Base-by-base conservation (phyloP, 129 eudicot species). In the Cynara cardunculus region DNA sequence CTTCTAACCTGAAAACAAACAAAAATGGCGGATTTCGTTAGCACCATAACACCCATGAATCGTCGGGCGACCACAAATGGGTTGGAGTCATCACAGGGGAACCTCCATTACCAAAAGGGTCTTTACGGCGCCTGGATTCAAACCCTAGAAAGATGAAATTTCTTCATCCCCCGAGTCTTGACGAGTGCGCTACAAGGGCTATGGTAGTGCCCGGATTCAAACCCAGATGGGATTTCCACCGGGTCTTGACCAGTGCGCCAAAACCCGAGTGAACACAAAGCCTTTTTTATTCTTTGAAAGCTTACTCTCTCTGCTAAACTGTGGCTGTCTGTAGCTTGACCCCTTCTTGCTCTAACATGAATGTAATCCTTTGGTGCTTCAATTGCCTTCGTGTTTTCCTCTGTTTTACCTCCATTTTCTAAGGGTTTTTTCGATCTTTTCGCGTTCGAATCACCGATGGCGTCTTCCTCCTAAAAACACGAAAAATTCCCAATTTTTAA, bases 241-340 rank as follows among this genome's bases (percentile, higher is more conserved):
- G 22, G 3, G 62, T 49, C 7, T 14, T 49, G 16, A 49, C 22
- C 7, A 0, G 22, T 13, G 6, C 5, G 19, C 6, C 59, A 46
- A 1, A 46, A 46, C 19, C n/a, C 5, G 3, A 46, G 59, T 14
- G 62, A 1, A 1, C 6, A 3, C n/a, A 49, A 16, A n/a, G n/a
- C n/a, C n/a, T n/a, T 44, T 69, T 27, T 5, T 3, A 71, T 27
- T 53, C 22, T 16, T 53, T 53, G 62, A 37, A 73, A 70, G 78
- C 92, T 46, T 88, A 94, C 99, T 78, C 99, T 87, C 82, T 94
- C 99, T 27, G 99, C 99, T 81, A 94, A 81, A 82, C 98, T 94
- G 81, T 94, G 98, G 77, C 97, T 94, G 80, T 94, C 98, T 76
- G 98, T 94, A 67, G 98, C 98, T 84, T 94, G 96, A 46, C 98